Conservation (phyloP, 768 basidiomycete species). For the Suillus ampliporus region DNA sequence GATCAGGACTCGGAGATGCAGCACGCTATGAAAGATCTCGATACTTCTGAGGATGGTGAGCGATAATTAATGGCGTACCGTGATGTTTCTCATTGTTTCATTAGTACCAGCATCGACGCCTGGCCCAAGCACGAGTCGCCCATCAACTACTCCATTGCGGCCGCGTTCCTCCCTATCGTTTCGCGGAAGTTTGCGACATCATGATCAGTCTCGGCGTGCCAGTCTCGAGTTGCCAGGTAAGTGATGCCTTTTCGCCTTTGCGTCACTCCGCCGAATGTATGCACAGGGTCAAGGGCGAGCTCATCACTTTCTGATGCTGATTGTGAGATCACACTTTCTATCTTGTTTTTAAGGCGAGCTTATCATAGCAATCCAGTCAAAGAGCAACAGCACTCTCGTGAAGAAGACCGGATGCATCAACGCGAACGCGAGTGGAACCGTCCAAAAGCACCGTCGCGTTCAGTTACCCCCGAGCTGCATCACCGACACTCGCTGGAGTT, state of each 20-base stretch:
- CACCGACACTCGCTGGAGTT: slow-evolving; percentile 36
- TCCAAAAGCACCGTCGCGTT: slow-evolving; percentile 31
- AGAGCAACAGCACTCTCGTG: slow-evolving; percentile 34
- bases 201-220: slow-evolving; percentile 16
- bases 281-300: slow-evolving; percentile 35
- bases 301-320: slow-evolving; percentile 30
- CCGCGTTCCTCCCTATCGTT: slow-evolving; percentile 24
- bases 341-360: slow-evolving; percentile 8
- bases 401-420: slow-evolving; percentile 41
- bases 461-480: slow-evolving; percentile 31
- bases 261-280: slow-evolving; percentile 11
- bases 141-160: slow-evolving; percentile 13
- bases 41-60: slow-evolving; percentile 55
- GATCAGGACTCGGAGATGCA: slow-evolving; percentile 79
- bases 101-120: slow-evolving; percentile 22
- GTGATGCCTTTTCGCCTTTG: slow-evolving; percentile 5
- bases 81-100: background rate
- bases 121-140: slow-evolving; percentile 11
- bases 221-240: slow-evolving; percentile 25
- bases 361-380: slow-evolving; percentile 27
- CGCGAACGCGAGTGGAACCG: slow-evolving; percentile 58
- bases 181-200: slow-evolving; percentile 6
- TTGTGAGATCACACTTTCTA: slow-evolving; percentile 32
- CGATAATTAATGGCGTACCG: slow-evolving; percentile 7
- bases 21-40: slow-evolving; percentile 58